Base-by-base conservation (phyloP, 2,329 filamentous ascomycete species). In the Aspergillus ochraceus region DNA sequence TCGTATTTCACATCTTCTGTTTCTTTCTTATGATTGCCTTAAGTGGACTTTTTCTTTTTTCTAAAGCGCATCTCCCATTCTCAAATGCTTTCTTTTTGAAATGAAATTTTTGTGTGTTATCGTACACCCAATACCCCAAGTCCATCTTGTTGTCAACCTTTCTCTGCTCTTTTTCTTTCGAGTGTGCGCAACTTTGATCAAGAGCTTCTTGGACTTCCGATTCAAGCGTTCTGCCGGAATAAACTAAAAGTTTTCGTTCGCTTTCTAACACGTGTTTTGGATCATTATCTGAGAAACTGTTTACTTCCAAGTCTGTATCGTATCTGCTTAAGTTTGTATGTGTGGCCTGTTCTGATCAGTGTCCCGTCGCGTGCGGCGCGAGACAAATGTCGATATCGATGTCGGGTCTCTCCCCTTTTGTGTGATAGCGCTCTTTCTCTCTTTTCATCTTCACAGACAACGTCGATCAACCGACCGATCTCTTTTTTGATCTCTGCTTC, bases 41-140 rank as follows among this genome's bases (percentile, higher is more conserved):
- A 71, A 72, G 70, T 75, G 73, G 73, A 74, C 26, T 29, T 29
- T 42, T 42, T 42, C 17, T 73, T 73, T 17, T 73, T 67, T 47
- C 45, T 68, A 68, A 68, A 76, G 74, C 74, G 73, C 72, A 68
- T 70, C 62, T 66, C 64, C 62, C 60, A 66, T 71, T 70, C 60
- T 68, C 68, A 68, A 72, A 68, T 71, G 71, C 67, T 69, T 74
- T 69, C 69, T 68, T 72, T n/a, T 69, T 72, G 70, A 73, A 78
- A 76, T 76, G 73, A 74, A 77, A 74, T 76, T 55, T 42, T 74
- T 74, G 71, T 74, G 71, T 73, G 68, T 74, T 73, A 65, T 65
- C 67, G 70, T 74, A 70, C 75, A 74, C 72, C 68, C 71, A 76
- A 77, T 78, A 78, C 76, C 76, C 76, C 74, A 72, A 74, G 71